Percentiles rank a stretch among this genome's conserved stretches.
Evolutionary conservation across 768 basidiomycete genomes (phyloP).

Genomic region (Boletus coccyginus): DNA sequence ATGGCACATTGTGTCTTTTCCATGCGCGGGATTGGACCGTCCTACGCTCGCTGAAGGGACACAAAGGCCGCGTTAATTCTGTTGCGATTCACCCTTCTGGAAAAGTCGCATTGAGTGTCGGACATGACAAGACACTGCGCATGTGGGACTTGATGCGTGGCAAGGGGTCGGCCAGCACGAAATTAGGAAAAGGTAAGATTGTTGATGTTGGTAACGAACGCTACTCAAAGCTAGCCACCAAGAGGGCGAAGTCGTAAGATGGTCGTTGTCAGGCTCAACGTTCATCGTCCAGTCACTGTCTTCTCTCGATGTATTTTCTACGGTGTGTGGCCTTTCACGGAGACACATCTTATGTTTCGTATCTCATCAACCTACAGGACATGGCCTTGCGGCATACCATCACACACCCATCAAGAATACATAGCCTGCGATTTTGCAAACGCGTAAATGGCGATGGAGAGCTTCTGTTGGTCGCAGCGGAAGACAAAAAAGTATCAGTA

Average conservation of each 20-base stretch:
- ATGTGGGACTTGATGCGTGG: conserved; percentile 99
- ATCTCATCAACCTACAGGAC: conserved; percentile 44
- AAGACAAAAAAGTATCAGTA: conserved; percentile 84
- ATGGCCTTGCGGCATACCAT: conserved; percentile 77
- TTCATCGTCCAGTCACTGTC: conserved; percentile 79
- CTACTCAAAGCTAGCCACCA: not conserved
- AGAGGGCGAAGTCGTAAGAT: conserved; percentile 94
- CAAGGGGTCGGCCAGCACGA: conserved; percentile 82
- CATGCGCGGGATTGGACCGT: conserved; percentile 93
- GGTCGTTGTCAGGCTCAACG: conserved; percentile 72
- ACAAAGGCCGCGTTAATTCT: conserved; percentile 89
- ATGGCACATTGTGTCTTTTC: conserved; percentile 88
- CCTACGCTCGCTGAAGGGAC: conserved; percentile 83
- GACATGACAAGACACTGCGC: conserved; percentile 81
- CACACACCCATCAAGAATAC: conserved; percentile 77
- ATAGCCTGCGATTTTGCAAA: conserved; percentile 75
- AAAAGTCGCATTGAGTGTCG: conserved; percentile 87
- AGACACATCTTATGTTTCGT: not conserved
- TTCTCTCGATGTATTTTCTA: conserved; percentile 79
- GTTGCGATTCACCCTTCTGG: conserved; percentile 92
- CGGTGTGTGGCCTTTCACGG: conserved; percentile 41
- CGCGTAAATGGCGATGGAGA: conserved; percentile 57
- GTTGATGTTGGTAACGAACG: not conserved
- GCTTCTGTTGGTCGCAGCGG: conserved; percentile 78
- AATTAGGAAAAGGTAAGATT: conserved; percentile 77